Percentiles rank a stretch among this genome's conserved stretches.
Conservation (phyloP, 2,329 filamentous ascomycete genomes). For the Fusarium solani-melongenae region DNA sequence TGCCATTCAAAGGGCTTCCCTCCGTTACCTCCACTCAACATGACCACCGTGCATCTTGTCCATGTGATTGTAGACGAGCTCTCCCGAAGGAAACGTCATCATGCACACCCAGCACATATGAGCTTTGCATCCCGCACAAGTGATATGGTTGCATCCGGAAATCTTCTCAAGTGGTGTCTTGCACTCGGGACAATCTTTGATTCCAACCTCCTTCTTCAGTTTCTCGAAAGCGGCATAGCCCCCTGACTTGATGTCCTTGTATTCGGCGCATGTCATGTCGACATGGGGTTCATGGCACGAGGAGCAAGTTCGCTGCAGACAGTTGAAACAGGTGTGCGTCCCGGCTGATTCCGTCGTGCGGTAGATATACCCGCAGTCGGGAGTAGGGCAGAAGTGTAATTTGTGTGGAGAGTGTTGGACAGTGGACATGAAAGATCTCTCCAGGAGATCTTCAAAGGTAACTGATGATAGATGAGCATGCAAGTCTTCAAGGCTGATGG, state of each 20-base stretch:
- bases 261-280: constrained; percentile 48
- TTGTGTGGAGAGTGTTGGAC: constrained; percentile 45
- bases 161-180: constrained; percentile 54
- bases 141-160: constrained; percentile 60
- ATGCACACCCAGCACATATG: constrained; percentile 63
- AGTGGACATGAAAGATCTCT: constrained; percentile 50
- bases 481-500: constrained; percentile 38
- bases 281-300: constrained; percentile 50
- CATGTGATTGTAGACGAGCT: constrained; percentile 4
- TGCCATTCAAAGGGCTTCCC: too few relatives aligned
- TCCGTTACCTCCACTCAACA: not conserved
- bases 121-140: constrained; percentile 51
- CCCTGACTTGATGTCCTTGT: constrained; percentile 42
- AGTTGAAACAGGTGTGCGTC: constrained; percentile 50
- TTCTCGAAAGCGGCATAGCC: constrained; percentile 41
- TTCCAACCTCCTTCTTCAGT: constrained; percentile 48
- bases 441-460: constrained; percentile 50
- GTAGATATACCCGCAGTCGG: constrained; percentile 57
- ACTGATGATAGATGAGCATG: constrained; percentile 41
- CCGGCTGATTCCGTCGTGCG: constrained; percentile 28
- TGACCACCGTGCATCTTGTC: not conserved
- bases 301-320: constrained; percentile 50
- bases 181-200: constrained; percentile 56
- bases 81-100: constrained; percentile 41
- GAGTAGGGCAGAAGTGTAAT: constrained; percentile 55